These are phyloP conservation scores for sorghum (Sorghum bicolor) DNA, from an alignment of 176 grass and related monocot species.

Conservation along the genomic window Sorghum_bicolor_NCBIv3 NC_012872.2:61476501-61477000, in stretches of 20 bases:
- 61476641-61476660: neutral
- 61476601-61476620: conserved; percentile 16
- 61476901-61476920: conserved; percentile 52
- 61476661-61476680: conserved; percentile 16
- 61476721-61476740: neutral
- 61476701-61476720: neutral
- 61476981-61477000: conserved; percentile 40
- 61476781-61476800: neutral
- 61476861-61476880: neutral
- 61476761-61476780: conserved; percentile 11
- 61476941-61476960: conserved; percentile 75
- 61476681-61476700: conserved; percentile 26
- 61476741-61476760: neutral
- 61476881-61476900: neutral
- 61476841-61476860: neutral
- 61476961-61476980: conserved; percentile 64
- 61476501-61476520: conserved; percentile 8
- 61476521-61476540: conserved; percentile 13
- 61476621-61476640: neutral
- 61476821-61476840: conserved; percentile 3
- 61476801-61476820: neutral
- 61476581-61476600: neutral
- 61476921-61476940: conserved; percentile 60
- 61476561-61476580: conserved; percentile 1
- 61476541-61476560: neutral